Evolutionary conservation across 805 yeast genomes (phyloP).

Genomic region (Candida manassasensis): DNA sequence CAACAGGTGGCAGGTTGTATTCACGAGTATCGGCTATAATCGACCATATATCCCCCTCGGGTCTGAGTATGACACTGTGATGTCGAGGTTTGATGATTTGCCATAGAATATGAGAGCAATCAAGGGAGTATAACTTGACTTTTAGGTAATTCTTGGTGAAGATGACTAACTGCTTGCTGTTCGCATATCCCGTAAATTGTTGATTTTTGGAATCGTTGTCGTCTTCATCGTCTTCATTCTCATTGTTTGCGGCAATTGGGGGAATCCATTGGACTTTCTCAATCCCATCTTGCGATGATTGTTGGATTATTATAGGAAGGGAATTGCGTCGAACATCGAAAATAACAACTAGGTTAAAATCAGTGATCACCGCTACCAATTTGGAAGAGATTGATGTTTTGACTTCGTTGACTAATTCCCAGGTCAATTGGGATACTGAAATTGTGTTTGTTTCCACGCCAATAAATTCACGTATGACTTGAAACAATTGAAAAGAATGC

Average conservation of each 20-base stretch:
- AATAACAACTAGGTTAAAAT: slow-evolving; percentile 17
- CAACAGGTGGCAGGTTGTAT: slow-evolving; percentile 15
- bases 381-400: slow-evolving; percentile 16
- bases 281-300: slow-evolving; percentile 23
- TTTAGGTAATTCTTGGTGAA: slow-evolving; percentile 24
- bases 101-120: slow-evolving; percentile 28
- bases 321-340: slow-evolving; percentile 17
- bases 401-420: slow-evolving; percentile 19
- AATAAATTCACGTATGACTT: neutral
- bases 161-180: slow-evolving; percentile 30
- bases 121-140: slow-evolving; percentile 32
- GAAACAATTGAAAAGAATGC: neutral
- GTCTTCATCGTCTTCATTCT: slow-evolving; percentile 15
- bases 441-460: neutral
- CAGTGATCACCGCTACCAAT: slow-evolving; percentile 24
- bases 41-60: slow-evolving; percentile 27
- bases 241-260: neutral
- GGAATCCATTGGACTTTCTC: slow-evolving; percentile 33
- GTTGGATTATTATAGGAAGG: slow-evolving; percentile 30
- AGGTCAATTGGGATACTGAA: slow-evolving; percentile 11
- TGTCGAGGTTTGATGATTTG: slow-evolving; percentile 30
- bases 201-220: neutral
- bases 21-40: slow-evolving; percentile 22
- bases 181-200: slow-evolving; percentile 19
- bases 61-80: slow-evolving; percentile 14